A percentile compares a stretch with the other conserved stretches of the same genome.
phyloP scores from a whole-genome alignment of 116 monocot genomes.

The Cymodocea nodosa region DNA sequence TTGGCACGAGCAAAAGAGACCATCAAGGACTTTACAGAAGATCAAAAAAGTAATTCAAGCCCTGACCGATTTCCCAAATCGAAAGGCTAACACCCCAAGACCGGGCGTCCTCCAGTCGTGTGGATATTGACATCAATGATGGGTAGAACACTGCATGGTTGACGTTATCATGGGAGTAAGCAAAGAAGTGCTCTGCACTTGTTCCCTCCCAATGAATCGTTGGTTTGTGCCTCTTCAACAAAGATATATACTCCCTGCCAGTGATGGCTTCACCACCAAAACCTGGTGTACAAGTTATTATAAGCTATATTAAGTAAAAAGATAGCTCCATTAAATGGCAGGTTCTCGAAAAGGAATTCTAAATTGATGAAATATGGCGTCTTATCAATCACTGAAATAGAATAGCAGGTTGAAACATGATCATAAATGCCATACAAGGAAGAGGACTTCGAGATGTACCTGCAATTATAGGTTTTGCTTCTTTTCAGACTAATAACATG shows the following conservation, averaged over 20 bases:
- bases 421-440: too few relatives aligned
- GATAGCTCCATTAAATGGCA: background rate
- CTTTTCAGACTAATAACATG: background rate
- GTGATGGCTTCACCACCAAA: conserved; percentile 55
- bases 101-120: conserved; percentile 56
- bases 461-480: too few relatives aligned
- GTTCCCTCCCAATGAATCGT: conserved; percentile 64
- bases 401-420: background rate
- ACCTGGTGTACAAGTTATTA: conserved; percentile 21
- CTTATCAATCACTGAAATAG: background rate
- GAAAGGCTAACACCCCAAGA: conserved; percentile 68
- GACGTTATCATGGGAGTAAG: conserved; percentile 39
- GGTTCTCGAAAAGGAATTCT: background rate
- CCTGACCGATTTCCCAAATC: conserved; percentile 94
- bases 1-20: background rate
- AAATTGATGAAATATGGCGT: background rate
- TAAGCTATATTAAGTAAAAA: background rate
- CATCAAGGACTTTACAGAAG: conserved; percentile 29
- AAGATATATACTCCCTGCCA: conserved; percentile 54
- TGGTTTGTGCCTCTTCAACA: conserved; percentile 69
- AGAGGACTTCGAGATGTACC: too few relatives aligned
- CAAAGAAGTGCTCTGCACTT: conserved; percentile 73
- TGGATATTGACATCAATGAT: conserved; percentile 58
- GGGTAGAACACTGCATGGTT: conserved; percentile 84
- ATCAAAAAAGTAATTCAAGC: conserved; percentile 91